Evolutionary conservation across 257 asterid species (phyloP).

Genomic region (Anisodus tanguticus): DNA sequence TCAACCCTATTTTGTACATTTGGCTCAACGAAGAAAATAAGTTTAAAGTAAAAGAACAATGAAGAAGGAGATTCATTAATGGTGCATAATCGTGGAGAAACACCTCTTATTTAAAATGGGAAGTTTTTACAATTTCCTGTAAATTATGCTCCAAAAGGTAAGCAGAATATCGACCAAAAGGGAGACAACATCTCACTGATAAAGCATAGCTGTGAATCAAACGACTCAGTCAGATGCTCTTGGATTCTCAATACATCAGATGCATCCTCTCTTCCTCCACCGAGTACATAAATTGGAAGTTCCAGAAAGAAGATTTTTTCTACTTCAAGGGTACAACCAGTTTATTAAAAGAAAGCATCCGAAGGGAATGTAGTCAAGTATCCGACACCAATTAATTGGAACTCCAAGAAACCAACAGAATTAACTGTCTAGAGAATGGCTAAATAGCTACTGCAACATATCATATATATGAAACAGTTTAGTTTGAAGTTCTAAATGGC

Average conservation of each 20-base stretch:
- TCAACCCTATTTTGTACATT: conserved; percentile 30
- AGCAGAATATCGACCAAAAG: neutral
- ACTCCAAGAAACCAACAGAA: conserved; percentile 16
- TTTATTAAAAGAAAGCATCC: conserved; percentile 10
- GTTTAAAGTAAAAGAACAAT: neutral
- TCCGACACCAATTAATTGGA: neutral
- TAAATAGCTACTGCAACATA: neutral
- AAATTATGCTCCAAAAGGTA: neutral
- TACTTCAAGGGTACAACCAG: neutral
- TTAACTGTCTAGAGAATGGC: neutral
- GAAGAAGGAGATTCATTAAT: neutral
- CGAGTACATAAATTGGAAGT: neutral
- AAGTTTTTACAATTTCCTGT: neutral
- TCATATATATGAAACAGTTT: neutral
- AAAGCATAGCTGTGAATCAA: neutral
- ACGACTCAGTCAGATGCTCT: neutral
- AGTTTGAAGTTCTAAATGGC: neutral
- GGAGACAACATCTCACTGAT: neutral
- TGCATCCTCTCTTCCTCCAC: neutral
- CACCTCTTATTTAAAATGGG: neutral
- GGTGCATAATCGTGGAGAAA: conserved; percentile 6
- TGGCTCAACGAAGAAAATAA: neutral
- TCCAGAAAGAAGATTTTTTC: neutral
- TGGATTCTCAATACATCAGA: neutral
- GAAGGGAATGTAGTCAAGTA: neutral